These are phyloP conservation scores for Monosporascus cannonballus DNA, from an alignment of 2,329 filamentous ascomycete species.

Conservation along the genomic window DNA sequence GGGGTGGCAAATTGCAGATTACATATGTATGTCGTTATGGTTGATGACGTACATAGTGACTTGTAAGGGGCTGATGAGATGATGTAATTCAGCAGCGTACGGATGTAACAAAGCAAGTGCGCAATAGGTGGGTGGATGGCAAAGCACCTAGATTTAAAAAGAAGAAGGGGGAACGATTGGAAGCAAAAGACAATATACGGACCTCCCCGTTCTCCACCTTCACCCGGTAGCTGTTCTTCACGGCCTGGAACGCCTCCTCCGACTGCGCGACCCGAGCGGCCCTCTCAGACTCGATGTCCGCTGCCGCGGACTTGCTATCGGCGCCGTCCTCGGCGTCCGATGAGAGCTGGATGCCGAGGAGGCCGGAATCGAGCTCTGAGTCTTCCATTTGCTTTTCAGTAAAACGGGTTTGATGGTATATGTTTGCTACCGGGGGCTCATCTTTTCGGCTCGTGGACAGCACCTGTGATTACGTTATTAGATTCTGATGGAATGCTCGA, in stretches of 20 bases:
- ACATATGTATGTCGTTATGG: too few relatives aligned
- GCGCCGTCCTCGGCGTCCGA: conserved; percentile 24
- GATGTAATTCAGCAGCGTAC: conserved; percentile 11
- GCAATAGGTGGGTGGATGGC: neutral
- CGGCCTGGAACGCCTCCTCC: conserved; percentile 41
- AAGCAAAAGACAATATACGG: conserved; percentile 10
- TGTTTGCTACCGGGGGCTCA: neutral
- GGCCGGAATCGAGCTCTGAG: conserved; percentile 25
- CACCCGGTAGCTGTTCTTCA: conserved; percentile 38
- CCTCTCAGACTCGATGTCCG: conserved; percentile 4
- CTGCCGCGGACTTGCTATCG: conserved; percentile 9
- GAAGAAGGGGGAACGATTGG: neutral
- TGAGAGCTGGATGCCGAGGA: conserved; percentile 37
- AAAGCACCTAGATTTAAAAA: neutral
- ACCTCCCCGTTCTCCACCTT: conserved; percentile 53
- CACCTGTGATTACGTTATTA: too few relatives aligned
- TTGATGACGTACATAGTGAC: too few relatives aligned
- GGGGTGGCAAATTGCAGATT: too few relatives aligned
- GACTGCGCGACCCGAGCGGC: conserved; percentile 32
- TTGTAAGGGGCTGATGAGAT: too few relatives aligned
- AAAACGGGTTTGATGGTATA: too few relatives aligned
- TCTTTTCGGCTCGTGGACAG: too few relatives aligned
- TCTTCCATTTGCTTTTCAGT: too few relatives aligned
- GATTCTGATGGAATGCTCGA: too few relatives aligned
- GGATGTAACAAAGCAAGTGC: conserved; percentile 14